Percentiles rank a stretch among this genome's conserved stretches.
phyloP scores from a whole-genome alignment of 495 filamentous ascomycete species.

The Collariella sp. region DNA sequence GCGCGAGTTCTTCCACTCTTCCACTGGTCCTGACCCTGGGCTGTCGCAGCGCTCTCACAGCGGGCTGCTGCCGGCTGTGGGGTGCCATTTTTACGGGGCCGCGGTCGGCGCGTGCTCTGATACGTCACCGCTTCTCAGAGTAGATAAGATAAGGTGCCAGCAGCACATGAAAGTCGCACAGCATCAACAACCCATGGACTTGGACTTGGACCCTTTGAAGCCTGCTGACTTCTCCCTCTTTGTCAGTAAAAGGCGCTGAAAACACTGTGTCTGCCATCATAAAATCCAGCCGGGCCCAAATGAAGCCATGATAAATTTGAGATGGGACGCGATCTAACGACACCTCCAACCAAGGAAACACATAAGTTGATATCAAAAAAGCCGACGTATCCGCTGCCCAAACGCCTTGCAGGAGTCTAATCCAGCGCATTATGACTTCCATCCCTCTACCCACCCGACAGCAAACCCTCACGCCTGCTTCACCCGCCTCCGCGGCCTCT shows the following conservation, averaged over 20 bases:
- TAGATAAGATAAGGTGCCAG: conserved; percentile 26
- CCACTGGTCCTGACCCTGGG: not conserved
- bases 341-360: too few relatives aligned
- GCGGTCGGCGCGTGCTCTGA: conserved; percentile 9
- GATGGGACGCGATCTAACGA: too few relatives aligned
- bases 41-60: not conserved
- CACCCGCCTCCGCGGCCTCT: conserved; percentile 25
- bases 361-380: too few relatives aligned
- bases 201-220: not conserved
- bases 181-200: not conserved
- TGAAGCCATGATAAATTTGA: too few relatives aligned
- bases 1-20: not conserved
- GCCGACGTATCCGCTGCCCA: not conserved
- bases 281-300: not conserved
- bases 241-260: too few relatives aligned
- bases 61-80: conserved; percentile 13
- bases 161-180: not conserved
- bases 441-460: not conserved
- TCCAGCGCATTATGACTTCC: not conserved
- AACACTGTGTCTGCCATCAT: too few relatives aligned
- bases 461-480: conserved; percentile 12
- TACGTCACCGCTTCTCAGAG: conserved; percentile 19
- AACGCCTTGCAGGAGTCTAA: not conserved
- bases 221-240: too few relatives aligned
- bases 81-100: conserved; percentile 1